phyloP scores from a whole-genome alignment of 192 early-diverging fungal genomes.

The Martensiomyces pterosporus region DNA sequence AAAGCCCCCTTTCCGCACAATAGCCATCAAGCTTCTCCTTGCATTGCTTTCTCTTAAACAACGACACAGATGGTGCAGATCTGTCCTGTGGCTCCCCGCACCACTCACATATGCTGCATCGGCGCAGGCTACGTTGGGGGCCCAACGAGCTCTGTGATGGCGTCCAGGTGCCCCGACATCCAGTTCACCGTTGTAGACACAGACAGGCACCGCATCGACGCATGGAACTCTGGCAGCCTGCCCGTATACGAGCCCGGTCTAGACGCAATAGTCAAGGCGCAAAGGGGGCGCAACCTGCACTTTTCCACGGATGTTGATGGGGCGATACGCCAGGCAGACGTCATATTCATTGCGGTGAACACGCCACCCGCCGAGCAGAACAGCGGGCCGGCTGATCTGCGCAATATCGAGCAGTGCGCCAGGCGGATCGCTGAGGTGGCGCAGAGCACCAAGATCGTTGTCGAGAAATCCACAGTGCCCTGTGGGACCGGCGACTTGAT shows the following conservation, averaged over 20 bases:
- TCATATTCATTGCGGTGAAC: slow-evolving; percentile 92
- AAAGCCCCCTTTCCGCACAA: too few species aligned
- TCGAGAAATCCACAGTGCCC: slow-evolving; percentile 94
- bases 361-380: slow-evolving; percentile 87
- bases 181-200: slow-evolving; percentile 89
- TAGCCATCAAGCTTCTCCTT: too few species aligned
- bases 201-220: slow-evolving; percentile 72
- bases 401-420: slow-evolving; percentile 68
- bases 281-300: slow-evolving; percentile 78
- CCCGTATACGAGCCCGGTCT: slow-evolving; percentile 93
- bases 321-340: slow-evolving; percentile 72
- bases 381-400: slow-evolving; percentile 66
- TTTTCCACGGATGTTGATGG: slow-evolving; percentile 80
- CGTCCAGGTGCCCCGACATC: slow-evolving; percentile 79
- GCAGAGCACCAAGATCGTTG: slow-evolving; percentile 77
- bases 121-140: slow-evolving; percentile 97
- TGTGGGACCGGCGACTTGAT: slow-evolving; percentile 86
- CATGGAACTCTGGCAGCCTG: slow-evolving; percentile 85
- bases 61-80: too few species aligned
- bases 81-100: too few species aligned
- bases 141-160: slow-evolving; percentile 89
- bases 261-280: slow-evolving; percentile 72
- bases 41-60: too few species aligned
- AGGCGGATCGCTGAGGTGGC: slow-evolving; percentile 79
- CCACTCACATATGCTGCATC: slow-evolving; percentile 84